Evolutionary conservation across 2,329 filamentous ascomycete genomes (phyloP).

Genomic region (Mycogone perniciosa): DNA sequence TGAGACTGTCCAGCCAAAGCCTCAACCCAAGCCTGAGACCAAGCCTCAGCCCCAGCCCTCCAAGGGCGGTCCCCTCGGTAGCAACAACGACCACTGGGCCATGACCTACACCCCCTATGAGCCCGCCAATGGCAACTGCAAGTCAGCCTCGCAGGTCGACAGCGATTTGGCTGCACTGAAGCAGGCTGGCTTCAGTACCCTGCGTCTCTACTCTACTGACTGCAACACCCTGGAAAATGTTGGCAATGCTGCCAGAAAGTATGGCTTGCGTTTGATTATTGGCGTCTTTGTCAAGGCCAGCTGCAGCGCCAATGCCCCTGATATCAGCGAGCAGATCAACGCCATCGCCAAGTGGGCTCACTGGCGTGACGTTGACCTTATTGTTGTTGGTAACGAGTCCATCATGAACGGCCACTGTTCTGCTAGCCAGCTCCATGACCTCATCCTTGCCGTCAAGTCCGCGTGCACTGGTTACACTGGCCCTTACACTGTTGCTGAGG

Average conservation of each 20-base stretch:
- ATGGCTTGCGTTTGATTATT: slow-evolving; percentile 73
- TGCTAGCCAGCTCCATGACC: slow-evolving; percentile 57
- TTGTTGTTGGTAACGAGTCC: slow-evolving; percentile 88
- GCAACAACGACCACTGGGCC: slow-evolving; percentile 55
- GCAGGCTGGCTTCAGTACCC: slow-evolving; percentile 56
- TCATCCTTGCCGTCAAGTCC: slow-evolving; percentile 62
- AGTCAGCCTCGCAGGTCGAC: slow-evolving; percentile 51
- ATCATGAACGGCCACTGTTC: slow-evolving; percentile 67
- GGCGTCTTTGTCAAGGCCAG: slow-evolving; percentile 76
- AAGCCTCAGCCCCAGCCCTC: slow-evolving; percentile 17
- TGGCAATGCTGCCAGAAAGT: slow-evolving; percentile 57
- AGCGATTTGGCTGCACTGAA: slow-evolving; percentile 58
- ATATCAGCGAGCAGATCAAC: slow-evolving; percentile 65
- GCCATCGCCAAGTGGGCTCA: slow-evolving; percentile 66
- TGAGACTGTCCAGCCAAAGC: slow-evolving; percentile 16
- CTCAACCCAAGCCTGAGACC: slow-evolving; percentile 16
- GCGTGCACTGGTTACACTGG: slow-evolving; percentile 69
- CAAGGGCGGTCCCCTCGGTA: slow-evolving; percentile 29
- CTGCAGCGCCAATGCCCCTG: slow-evolving; percentile 51
- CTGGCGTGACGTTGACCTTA: slow-evolving; percentile 70
- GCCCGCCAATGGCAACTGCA: slow-evolving; percentile 53
- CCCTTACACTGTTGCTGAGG: slow-evolving; percentile 78
- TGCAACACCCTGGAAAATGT: slow-evolving; percentile 75
- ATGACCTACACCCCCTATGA: slow-evolving; percentile 78
- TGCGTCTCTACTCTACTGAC: slow-evolving; percentile 90